These are phyloP conservation scores for Dothideomycetes sp. DNA, from an alignment of 2,329 filamentous ascomycete species.

Conservation along the genomic window DNA sequence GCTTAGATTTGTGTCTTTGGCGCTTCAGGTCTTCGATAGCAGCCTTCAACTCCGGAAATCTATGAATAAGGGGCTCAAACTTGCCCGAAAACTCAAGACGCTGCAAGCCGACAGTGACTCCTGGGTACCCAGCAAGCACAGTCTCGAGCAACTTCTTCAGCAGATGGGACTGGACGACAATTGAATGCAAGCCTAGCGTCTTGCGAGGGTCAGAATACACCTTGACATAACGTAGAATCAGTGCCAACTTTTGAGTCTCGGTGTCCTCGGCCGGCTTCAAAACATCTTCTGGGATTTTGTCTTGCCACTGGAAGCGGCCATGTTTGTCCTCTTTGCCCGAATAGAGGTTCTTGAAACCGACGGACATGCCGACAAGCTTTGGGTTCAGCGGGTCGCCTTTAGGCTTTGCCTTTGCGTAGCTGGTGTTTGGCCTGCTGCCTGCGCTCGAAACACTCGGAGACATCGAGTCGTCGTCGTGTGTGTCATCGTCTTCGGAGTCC, in stretches of 20 bases:
- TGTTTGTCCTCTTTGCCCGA: conserved; percentile 39
- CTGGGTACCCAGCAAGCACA: conserved; percentile 48
- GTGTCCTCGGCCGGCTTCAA: conserved; percentile 49
- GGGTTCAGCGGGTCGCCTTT: conserved; percentile 11
- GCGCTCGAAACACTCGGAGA: too few relatives aligned
- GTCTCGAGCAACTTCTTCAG: conserved; percentile 46
- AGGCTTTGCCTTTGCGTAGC: too few relatives aligned
- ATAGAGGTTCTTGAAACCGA: conserved; percentile 37
- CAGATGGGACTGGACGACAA: conserved; percentile 52
- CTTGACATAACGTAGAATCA: conserved; percentile 48
- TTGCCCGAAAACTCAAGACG: conserved; percentile 49
- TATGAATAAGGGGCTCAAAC: conserved; percentile 55
- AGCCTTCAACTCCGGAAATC: conserved; percentile 40
- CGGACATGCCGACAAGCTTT: conserved; percentile 24
- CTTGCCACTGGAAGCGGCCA: conserved; percentile 43
- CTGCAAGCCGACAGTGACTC: conserved; percentile 48
- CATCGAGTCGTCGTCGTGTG: too few relatives aligned
- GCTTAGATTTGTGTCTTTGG: not conserved
- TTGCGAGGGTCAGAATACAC: conserved; percentile 43
- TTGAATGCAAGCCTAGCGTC: conserved; percentile 49
- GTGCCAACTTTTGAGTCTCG: conserved; percentile 49
- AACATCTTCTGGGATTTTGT: conserved; percentile 43
- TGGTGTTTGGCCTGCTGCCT: too few relatives aligned
- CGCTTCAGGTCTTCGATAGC: conserved; percentile 24
- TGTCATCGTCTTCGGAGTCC: too few relatives aligned